Conservation (phyloP, 2,329 filamentous ascomycete genomes). For the Curvularia eragrostidis region DNA sequence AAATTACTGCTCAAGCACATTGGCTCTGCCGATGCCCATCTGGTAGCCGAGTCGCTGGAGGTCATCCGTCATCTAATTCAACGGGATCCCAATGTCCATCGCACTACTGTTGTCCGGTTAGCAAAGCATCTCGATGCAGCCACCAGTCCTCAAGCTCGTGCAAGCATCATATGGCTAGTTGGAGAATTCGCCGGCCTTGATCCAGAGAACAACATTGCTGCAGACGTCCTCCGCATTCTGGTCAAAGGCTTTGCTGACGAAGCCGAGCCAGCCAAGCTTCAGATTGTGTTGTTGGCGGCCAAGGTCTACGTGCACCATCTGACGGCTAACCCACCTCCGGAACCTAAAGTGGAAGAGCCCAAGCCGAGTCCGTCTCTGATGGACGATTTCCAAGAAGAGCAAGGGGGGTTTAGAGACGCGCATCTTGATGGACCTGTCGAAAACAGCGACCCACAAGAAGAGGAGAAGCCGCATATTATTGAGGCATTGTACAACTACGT, state of each 20-base stretch:
- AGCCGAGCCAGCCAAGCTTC: conserved; percentile 83
- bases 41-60: conserved; percentile 91
- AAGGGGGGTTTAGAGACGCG: conserved; percentile 44
- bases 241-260: conserved; percentile 85
- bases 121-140: conserved; percentile 91
- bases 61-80: conserved; percentile 97
- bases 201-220: conserved; percentile 85
- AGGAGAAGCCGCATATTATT: conserved; percentile 69
- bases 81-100: conserved; percentile 80
- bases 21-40: conserved; percentile 81
- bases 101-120: conserved; percentile 83
- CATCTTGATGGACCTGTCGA: conserved; percentile 28
- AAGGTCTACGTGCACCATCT: conserved; percentile 94
- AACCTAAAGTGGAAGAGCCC: conserved; percentile 44
- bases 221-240: conserved; percentile 88
- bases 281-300: conserved; percentile 91
- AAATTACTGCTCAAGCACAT: conserved; percentile 85
- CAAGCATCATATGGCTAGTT: conserved; percentile 96
- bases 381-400: conserved; percentile 44
- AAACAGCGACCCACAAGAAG: conserved; percentile 24
- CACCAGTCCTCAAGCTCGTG: conserved; percentile 84
- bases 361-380: conserved; percentile 34
- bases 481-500: conserved; percentile 83
- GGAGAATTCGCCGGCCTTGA: conserved; percentile 88
- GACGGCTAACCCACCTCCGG: conserved; percentile 63